phyloP scores from a whole-genome alignment of 2,329 filamentous ascomycete genomes.

The Tolypocladium guangdongense region DNA sequence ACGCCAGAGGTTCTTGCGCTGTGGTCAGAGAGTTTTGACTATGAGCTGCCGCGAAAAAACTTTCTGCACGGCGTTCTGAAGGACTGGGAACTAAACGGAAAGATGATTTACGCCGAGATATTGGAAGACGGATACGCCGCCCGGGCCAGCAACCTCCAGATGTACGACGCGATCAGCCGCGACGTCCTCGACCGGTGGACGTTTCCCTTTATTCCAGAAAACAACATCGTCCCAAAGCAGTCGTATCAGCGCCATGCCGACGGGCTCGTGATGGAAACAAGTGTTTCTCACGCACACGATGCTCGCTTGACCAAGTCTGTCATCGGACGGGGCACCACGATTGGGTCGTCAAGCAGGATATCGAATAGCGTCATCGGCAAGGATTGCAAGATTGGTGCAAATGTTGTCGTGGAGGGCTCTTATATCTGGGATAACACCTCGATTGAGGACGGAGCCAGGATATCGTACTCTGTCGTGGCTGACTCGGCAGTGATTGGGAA shows the following conservation, averaged over 20 bases:
- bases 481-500: constrained; percentile 61
- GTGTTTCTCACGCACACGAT: constrained; percentile 63
- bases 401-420: constrained; percentile 67
- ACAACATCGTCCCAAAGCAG: constrained; percentile 69
- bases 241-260: constrained; percentile 61
- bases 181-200: constrained; percentile 84
- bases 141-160: constrained; percentile 71
- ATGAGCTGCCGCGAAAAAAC: constrained; percentile 77
- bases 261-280: constrained; percentile 67
- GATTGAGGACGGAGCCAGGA: constrained; percentile 61
- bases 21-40: constrained; percentile 97
- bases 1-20: constrained; percentile 89
- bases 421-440: constrained; percentile 81
- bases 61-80: constrained; percentile 89
- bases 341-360: constrained; percentile 63
- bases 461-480: constrained; percentile 68
- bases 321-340: constrained; percentile 63
- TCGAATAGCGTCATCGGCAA: constrained; percentile 72
- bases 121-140: constrained; percentile 76
- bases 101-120: constrained; percentile 90
- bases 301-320: constrained; percentile 61
- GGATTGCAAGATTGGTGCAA: constrained; percentile 75
- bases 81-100: constrained; percentile 93
- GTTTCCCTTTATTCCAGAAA: constrained; percentile 81
- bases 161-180: constrained; percentile 80